Evolutionary conservation across 345 rosid species (phyloP).

Genomic region (Populus alba): DNA sequence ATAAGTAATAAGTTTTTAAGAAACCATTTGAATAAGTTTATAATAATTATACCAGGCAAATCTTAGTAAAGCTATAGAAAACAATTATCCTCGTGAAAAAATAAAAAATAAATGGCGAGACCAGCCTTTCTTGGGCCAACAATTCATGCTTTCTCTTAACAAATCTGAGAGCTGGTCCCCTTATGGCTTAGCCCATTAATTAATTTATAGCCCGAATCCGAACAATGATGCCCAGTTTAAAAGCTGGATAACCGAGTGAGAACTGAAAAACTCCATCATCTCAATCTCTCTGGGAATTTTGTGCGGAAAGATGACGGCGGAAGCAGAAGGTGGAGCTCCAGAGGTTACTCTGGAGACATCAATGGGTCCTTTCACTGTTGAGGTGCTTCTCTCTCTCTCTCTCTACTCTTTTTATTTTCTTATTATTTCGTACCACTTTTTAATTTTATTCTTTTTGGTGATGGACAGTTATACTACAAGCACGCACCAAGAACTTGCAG

Average conservation of each 20-base stretch:
- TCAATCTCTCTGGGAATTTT: background rate
- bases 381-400: slow-evolving; percentile 37
- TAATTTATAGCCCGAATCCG: background rate
- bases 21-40: no score
- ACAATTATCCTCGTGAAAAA: no score
- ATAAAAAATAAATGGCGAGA: no score
- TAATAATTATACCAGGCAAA: no score
- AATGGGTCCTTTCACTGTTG: slow-evolving; percentile 84
- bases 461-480: slow-evolving; percentile 71
- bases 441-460: background rate
- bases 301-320: slow-evolving; percentile 52
- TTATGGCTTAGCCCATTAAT: background rate
- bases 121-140: no score
- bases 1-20: no score
- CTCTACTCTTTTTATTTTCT: background rate
- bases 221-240: background rate
- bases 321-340: slow-evolving; percentile 74
- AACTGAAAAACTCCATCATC: no score
- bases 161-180: background rate
- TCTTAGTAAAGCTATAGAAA: no score
- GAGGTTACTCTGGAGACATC: slow-evolving; percentile 96
- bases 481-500: slow-evolving; percentile 94
- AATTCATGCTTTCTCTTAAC: no score
- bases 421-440: background rate
- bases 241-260: background rate